Evolutionary conservation across 768 basidiomycete species (phyloP).

Genomic region (Cystoderma amianthinum): DNA sequence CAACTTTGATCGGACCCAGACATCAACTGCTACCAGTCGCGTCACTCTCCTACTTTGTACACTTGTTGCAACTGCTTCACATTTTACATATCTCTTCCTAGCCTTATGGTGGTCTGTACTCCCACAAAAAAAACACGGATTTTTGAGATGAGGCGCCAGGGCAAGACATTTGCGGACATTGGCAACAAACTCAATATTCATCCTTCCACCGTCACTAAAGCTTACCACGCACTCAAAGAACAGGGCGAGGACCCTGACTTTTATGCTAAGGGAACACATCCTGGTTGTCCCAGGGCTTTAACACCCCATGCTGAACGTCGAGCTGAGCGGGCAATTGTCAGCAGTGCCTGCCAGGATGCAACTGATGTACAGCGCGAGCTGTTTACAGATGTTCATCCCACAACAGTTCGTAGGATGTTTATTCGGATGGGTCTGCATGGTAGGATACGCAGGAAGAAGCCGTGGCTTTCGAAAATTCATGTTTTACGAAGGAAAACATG

Average conservation of each 20-base stretch:
- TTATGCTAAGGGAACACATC: neutral
- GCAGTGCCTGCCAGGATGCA: neutral
- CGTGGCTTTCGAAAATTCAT: constrained; percentile 3
- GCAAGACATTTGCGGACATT: neutral
- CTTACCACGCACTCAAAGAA: neutral
- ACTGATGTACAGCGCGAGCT: neutral
- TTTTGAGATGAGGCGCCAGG: neutral
- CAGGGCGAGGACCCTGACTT: neutral
- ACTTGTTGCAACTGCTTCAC: too few relatives aligned
- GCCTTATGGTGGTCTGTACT: too few relatives aligned
- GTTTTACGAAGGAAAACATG: neutral
- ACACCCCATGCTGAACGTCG: neutral
- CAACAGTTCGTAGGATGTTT: too few relatives aligned
- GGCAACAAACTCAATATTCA: neutral
- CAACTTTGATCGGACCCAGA: too few relatives aligned
- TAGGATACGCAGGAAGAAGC: constrained; percentile 4
- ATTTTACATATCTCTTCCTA: too few relatives aligned
- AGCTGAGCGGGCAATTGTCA: neutral
- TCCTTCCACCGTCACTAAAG: neutral
- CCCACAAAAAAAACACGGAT: neutral
- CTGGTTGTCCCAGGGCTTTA: neutral
- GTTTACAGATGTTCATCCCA: neutral
- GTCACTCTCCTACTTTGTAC: too few relatives aligned
- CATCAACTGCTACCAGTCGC: too few relatives aligned
- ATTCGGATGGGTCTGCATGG: constrained; percentile 3